These are phyloP conservation scores for Entophlyctis luteolus DNA, from an alignment of 192 early-diverging fungal species.

Conservation along the genomic window DNA sequence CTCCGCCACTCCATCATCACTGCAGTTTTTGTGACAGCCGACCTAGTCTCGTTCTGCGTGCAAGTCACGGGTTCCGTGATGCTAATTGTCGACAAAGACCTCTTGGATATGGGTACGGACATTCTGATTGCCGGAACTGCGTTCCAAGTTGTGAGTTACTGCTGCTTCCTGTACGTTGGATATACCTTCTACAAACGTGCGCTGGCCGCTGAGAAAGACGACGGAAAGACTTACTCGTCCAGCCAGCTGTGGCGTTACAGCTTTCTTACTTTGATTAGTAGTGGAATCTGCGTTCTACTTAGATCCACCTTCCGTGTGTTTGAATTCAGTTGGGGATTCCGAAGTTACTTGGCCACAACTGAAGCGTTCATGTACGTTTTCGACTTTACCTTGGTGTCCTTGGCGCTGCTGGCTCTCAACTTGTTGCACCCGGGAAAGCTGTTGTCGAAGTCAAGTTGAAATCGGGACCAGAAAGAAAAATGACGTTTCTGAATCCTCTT, in stretches of 20 bases:
- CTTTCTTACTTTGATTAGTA: neutral
- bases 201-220: no score
- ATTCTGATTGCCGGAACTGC: conserved; percentile 19
- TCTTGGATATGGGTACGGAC: neutral
- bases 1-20: conserved; percentile 6
- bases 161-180: conserved; percentile 6
- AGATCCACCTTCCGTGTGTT: conserved; percentile 27
- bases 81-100: neutral
- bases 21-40: conserved; percentile 14
- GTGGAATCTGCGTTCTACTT: neutral
- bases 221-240: no score
- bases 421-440: conserved; percentile 11
- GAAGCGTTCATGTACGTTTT: conserved; percentile 23
- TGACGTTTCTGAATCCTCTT: no score
- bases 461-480: no score
- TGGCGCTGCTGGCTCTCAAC: conserved; percentile 11
- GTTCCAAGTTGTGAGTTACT: conserved; percentile 24
- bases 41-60: conserved; percentile 25
- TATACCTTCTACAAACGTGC: conserved; percentile 2
- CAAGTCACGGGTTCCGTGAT: conserved; percentile 19
- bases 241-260: neutral
- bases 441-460: no score
- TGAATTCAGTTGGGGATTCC: conserved; percentile 22
- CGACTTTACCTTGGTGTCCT: conserved; percentile 18
- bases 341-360: conserved; percentile 16